Evolutionary conservation across 2,329 filamentous ascomycete species (phyloP).

Genomic region (Verticillium tricorpus): DNA sequence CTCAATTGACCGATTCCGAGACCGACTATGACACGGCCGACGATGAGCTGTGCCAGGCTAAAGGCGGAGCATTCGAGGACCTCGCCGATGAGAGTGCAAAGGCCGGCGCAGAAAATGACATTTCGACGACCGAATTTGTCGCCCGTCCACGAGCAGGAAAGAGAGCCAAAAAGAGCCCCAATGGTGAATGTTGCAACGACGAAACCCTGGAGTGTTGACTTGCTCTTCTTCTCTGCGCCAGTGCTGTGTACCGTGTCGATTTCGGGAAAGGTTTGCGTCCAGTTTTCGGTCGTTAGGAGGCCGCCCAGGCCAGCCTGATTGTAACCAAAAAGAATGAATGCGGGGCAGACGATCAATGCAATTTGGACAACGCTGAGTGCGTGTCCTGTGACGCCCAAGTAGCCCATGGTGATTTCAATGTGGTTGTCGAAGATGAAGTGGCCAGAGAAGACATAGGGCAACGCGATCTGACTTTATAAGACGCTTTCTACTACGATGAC

Average conservation of each 20-base stretch:
- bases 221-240: conserved; percentile 21
- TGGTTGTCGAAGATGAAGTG: background rate
- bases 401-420: background rate
- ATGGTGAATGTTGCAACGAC: conserved; percentile 31
- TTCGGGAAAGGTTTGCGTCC: conserved; percentile 30
- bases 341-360: conserved; percentile 35
- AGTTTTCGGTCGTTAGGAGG: conserved; percentile 26
- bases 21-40: conserved; percentile 46
- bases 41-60: conserved; percentile 41
- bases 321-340: conserved; percentile 37
- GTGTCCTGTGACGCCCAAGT: conserved; percentile 21
- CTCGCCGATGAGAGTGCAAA: conserved; percentile 45
- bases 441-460: too few species aligned
- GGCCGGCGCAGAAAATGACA: conserved; percentile 42
- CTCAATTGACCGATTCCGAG: conserved; percentile 35
- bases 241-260: conserved; percentile 31
- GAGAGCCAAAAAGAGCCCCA: conserved; percentile 29
- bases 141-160: conserved; percentile 31
- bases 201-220: conserved; percentile 31
- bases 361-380: conserved; percentile 31
- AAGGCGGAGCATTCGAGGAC: conserved; percentile 42
- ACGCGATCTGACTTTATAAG: background rate
- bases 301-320: conserved; percentile 35
- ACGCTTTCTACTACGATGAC: background rate
- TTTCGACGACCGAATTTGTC: conserved; percentile 45